A percentile compares a stretch with the other conserved stretches of the same genome.
Conservation (phyloP, 495 filamentous ascomycete species). For the Penicillium parvum region DNA sequence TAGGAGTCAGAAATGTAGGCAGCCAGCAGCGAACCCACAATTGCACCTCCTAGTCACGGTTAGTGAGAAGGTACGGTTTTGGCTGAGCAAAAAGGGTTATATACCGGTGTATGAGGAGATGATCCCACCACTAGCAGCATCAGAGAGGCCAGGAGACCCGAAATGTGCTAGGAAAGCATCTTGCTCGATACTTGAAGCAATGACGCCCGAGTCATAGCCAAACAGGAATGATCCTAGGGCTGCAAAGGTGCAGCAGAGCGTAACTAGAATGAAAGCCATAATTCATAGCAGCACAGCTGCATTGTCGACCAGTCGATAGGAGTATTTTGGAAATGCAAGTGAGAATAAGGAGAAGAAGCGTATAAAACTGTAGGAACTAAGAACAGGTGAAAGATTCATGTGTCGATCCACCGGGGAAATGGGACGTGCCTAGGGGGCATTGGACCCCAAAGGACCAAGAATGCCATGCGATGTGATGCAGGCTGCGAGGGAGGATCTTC, state of each 20-base stretch:
- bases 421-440: constrained; percentile 20
- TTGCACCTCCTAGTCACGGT: constrained; percentile 38
- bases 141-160: constrained; percentile 26
- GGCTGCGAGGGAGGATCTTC: too few species aligned
- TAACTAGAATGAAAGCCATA: constrained; percentile 38
- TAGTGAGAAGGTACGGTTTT: neutral
- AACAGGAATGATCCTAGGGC: constrained; percentile 57
- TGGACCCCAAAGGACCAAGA: constrained; percentile 9
- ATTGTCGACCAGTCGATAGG: neutral
- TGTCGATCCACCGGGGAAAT: constrained; percentile 16
- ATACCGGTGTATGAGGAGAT: constrained; percentile 48
- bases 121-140: constrained; percentile 45
- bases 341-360: neutral
- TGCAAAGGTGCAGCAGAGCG: constrained; percentile 47
- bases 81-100: neutral
- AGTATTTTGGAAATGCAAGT: neutral
- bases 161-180: constrained; percentile 41
- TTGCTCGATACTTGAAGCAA: constrained; percentile 47
- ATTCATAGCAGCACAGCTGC: constrained; percentile 12
- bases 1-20: constrained; percentile 41
- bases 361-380: neutral
- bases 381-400: constrained; percentile 9
- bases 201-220: constrained; percentile 51
- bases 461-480: constrained; percentile 23
- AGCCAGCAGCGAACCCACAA: constrained; percentile 46